Conservation (phyloP, 768 basidiomycete species). For the Neoboletus magnificus region DNA sequence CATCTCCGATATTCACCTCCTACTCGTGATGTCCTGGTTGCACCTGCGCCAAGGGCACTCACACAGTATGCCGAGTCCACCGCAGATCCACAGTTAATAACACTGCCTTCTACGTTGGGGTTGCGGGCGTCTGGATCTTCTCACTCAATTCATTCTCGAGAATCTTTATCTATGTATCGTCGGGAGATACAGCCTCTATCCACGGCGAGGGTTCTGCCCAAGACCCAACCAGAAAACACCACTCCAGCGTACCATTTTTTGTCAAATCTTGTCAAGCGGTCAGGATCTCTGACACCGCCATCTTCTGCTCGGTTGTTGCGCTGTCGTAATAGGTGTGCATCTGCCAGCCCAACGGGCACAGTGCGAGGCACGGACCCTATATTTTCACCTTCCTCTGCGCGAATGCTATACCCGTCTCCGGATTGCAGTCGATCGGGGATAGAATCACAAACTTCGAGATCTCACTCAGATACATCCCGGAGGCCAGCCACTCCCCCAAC, state of each 20-base stretch:
- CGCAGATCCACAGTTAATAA: slow-evolving; percentile 49
- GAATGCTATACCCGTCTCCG: slow-evolving; percentile 7
- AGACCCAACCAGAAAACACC: slow-evolving; percentile 39
- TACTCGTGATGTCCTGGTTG: slow-evolving; percentile 51
- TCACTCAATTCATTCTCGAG: slow-evolving; percentile 18
- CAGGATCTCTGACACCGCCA: slow-evolving; percentile 27
- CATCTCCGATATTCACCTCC: slow-evolving; percentile 52
- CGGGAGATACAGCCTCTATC: background rate
- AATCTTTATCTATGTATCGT: background rate
- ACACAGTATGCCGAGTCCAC: slow-evolving; percentile 69
- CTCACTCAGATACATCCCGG: slow-evolving; percentile 33
- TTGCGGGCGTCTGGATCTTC: slow-evolving; percentile 41
- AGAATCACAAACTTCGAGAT: slow-evolving; percentile 9
- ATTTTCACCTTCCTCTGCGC: slow-evolving; percentile 15
- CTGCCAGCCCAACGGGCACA: slow-evolving; percentile 30
- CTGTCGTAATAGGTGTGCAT: slow-evolving; percentile 33
- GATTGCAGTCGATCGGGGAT: slow-evolving; percentile 11
- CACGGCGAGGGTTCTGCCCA: slow-evolving; percentile 26
- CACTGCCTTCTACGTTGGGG: slow-evolving; percentile 70
- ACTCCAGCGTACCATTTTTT: slow-evolving; percentile 64
- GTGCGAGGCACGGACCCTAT: slow-evolving; percentile 18
- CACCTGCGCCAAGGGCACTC: slow-evolving; percentile 70
- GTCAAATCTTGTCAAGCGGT: slow-evolving; percentile 49
- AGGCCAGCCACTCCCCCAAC: slow-evolving; percentile 13
- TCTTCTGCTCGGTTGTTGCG: slow-evolving; percentile 30